These are phyloP conservation scores for Alternaria triticimaculans DNA, from an alignment of 2,329 filamentous ascomycete genomes.

Conservation along the genomic window DNA sequence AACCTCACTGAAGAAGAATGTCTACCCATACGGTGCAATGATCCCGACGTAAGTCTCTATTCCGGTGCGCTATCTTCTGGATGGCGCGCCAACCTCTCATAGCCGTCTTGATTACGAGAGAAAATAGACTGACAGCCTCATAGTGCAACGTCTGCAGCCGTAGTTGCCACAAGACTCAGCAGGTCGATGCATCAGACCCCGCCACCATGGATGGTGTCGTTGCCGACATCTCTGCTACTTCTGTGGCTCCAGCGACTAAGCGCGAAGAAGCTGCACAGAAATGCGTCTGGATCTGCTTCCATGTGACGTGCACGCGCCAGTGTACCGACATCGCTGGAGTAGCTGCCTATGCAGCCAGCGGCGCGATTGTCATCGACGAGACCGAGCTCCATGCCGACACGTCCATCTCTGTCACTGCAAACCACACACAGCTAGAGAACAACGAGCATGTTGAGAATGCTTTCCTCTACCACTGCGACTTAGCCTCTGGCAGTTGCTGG, in stretches of 20 bases:
- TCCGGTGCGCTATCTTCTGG: background rate
- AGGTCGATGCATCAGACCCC: background rate
- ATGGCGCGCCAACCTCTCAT: background rate
- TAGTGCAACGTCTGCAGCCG: background rate
- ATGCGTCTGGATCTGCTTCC: slow-evolving; percentile 1
- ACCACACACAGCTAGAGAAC: background rate
- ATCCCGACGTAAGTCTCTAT: background rate
- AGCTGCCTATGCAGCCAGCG: background rate
- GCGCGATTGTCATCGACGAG: slow-evolving; percentile 6
- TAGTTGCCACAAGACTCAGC: background rate
- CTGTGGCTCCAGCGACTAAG: background rate
- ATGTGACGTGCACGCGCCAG: background rate
- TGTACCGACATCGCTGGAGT: background rate
- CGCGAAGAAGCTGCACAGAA: background rate
- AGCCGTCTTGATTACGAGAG: background rate
- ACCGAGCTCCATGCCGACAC: background rate
- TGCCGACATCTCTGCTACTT: background rate
- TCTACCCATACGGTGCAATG: background rate
- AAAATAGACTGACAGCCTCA: background rate
- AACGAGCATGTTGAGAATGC: background rate
- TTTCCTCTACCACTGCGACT: background rate
- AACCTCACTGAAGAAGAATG: background rate
- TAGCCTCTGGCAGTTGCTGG: background rate
- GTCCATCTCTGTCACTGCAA: background rate
- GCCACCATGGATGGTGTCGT: background rate